Base-by-base conservation (phyloP, 208 protist genomes). In the Trypanosoma mega region DNA sequence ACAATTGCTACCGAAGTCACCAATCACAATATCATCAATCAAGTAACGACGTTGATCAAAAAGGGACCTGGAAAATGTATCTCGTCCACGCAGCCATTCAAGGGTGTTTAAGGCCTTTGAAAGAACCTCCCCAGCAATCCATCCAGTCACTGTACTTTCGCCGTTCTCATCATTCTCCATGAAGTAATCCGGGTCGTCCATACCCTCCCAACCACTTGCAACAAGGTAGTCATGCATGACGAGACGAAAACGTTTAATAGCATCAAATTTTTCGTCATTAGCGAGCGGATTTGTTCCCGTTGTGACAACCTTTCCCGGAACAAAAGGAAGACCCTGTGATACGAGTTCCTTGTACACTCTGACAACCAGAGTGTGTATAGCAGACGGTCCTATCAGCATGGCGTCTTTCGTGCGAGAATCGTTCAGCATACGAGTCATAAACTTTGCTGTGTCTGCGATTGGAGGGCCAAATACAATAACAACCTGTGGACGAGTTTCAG, bases 401-500 rank as follows among this genome's bases (percentile, higher is more conserved):
- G 68, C 59, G 9, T 62, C 44, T 7, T 44, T 36, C 12, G 74
- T 80, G 6, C 63, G 62, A 8, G 58, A 39, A 41, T 74, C 59
- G 3, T 49, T 59, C 29, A 76, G 41, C 1, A 20, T 27, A 30
- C 20, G 16, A 16, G 31, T 4, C 11, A 78, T 41, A 29, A 84
- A 84, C 9, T 39, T 14, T 9, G 30, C 8, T 5, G 70, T 74
- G 55, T 80, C 72, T 11, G 11, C 3, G 5, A 37, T 43, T 7
- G 57, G 53, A 12, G 34, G 29, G 16, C 64, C 73, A n/a, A 68
- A 79, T 12, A 83, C 14, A 4, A 90, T 48, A 30, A 82, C 60
- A 26, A 57, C 82, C 70, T 90, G 78, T 44, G 71, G 70, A 39
- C 49, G 45, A 4, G 61, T 49, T 39, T 73, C 56, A 18, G 73